A percentile compares a stretch with the other conserved stretches of the same genome.
These are phyloP conservation scores for Linnemannia hyalina DNA, from an alignment of 192 early-diverging fungal genomes.

Conservation along the genomic window DNA sequence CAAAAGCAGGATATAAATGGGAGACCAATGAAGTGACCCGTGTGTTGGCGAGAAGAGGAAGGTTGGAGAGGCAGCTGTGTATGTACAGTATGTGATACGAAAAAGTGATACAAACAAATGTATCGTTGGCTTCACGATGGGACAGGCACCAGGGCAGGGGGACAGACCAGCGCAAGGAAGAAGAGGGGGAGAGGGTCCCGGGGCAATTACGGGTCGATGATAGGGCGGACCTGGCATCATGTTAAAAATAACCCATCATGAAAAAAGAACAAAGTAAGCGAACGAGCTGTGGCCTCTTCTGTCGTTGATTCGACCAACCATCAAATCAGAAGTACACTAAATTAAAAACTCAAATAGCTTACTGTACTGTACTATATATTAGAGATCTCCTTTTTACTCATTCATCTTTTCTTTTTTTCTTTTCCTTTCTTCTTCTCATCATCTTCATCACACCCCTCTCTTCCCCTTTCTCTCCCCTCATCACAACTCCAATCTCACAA, in stretches of 20 bases:
- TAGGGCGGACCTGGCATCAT: background rate
- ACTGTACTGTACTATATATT: background rate
- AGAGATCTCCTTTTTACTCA: background rate
- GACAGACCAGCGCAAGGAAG: background rate
- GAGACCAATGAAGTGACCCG: constrained; percentile 1
- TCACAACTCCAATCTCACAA: constrained; percentile 8
- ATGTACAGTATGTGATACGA: background rate
- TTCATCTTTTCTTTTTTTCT: background rate
- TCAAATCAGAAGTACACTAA: background rate
- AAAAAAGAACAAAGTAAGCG: background rate
- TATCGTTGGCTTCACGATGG: too few relatives aligned
- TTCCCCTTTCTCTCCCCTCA: constrained; percentile 8
- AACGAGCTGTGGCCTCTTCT: constrained; percentile 2
- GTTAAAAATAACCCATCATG: background rate
- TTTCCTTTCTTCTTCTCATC: constrained; percentile 23
- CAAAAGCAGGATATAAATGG: background rate
- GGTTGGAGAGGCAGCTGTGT: background rate
- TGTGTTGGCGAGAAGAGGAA: background rate
- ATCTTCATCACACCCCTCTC: constrained; percentile 16
- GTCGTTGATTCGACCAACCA: background rate
- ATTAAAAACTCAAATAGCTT: background rate
- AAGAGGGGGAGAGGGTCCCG: background rate
- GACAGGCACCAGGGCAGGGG: background rate
- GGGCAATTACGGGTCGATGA: background rate
- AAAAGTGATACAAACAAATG: background rate